Evolutionary conservation across 2,329 filamentous ascomycete genomes (phyloP), one percentile per base, ranked within the genome.

Genomic region (Trichoderma asperellum): DNA sequence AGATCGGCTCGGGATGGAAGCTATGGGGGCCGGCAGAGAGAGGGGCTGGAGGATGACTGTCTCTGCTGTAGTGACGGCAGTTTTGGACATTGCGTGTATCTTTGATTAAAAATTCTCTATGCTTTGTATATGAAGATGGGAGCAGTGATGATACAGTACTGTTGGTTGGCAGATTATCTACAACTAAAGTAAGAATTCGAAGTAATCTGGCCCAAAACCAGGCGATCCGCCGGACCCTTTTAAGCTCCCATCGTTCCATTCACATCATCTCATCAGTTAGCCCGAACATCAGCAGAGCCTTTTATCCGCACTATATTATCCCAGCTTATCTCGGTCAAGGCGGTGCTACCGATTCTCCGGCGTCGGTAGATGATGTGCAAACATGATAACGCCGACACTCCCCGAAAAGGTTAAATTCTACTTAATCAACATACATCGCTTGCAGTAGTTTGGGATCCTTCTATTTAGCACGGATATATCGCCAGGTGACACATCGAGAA

Each of bases 261-360:
- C 40, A 43, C 18, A n/a, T n/a, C 18, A n/a, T n/a, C 40, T 43
- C 7, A n/a, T n/a, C 16, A 43, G 40, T 16, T n/a, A 18, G 40
- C 18, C 7, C 0, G 18, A 43, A 5, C 16, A 7, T 4, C 56
- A 40, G 11, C 34, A 37, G 11, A n/a, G 12, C 60, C 37, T 67
- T 43, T 52, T 59, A 67, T 29, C 64, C 55, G 64, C 40, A 16
- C 14, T 37, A 59, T 52, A 59, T 52, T 47, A 65, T n/a, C 61
- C 49, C 12, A 65, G 24, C 37, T 29, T 2, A 24, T n/a, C 11
- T 11, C 60, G 43, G 10, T 49, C n/a, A 40, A 49, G 47, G 40
- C 63, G 63, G 55, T 21, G 24, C 35, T 29, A 21, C 63, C 55
- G 64, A 67, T 52, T 67, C 64, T 59, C 64, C 64, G 64, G 18